A percentile compares a stretch with the other conserved stretches of the same genome.
Evolutionary conservation across 768 basidiomycete genomes (phyloP).

Genomic region (Collybia sp.): DNA sequence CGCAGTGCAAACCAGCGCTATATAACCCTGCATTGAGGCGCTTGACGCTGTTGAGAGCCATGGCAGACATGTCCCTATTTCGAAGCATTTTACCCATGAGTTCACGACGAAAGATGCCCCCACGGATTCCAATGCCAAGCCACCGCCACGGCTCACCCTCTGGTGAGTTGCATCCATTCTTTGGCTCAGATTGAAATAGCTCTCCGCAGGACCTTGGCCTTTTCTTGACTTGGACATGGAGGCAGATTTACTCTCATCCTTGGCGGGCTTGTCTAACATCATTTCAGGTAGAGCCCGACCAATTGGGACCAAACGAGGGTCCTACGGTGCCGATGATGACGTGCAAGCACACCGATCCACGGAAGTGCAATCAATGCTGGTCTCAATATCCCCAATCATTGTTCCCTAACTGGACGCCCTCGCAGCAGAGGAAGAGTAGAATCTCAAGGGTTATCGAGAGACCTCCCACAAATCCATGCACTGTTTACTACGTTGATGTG

Average conservation of each 20-base stretch:
- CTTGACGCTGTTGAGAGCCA: no score
- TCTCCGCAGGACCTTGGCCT: constrained; percentile 28
- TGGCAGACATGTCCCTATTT: no score
- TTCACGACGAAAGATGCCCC: constrained; percentile 10
- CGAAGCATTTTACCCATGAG: no score
- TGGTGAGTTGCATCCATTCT: constrained; percentile 16
- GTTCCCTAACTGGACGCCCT: constrained; percentile 52
- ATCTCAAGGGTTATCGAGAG: constrained; percentile 23
- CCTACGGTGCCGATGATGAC: constrained; percentile 1
- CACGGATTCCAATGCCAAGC: constrained; percentile 23
- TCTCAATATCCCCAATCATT: constrained; percentile 44
- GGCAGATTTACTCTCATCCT: constrained; percentile 8
- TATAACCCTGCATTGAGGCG: no score
- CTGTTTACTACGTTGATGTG: constrained; percentile 37
- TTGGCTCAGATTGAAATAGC: not conserved
- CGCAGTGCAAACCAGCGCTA: no score
- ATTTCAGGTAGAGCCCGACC: constrained; percentile 19
- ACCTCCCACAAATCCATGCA: constrained; percentile 16
- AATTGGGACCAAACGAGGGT: constrained; percentile 15
- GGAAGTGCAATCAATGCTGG: constrained; percentile 22
- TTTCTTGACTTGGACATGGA: constrained; percentile 28
- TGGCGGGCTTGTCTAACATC: not conserved
- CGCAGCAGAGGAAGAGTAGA: constrained; percentile 35
- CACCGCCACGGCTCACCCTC: constrained; percentile 38
- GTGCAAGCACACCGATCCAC: constrained; percentile 18